A percentile compares a stretch with the other conserved stretches of the same genome.
Evolutionary conservation across 331 rosid genomes (phyloP).

Genomic region (Phaseolus coccineus): DNA sequence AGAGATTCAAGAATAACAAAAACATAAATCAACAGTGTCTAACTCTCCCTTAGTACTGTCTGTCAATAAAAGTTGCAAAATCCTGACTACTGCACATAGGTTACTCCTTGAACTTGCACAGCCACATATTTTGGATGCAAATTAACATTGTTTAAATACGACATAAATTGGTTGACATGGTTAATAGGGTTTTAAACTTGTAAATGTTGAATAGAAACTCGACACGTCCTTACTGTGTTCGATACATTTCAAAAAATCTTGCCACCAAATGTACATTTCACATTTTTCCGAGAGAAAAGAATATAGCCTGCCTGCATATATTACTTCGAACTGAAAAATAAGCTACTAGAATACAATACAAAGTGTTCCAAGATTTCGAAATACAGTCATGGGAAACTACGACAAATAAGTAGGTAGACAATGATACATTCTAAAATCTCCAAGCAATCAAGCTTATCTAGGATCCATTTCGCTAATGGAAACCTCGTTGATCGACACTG

Average conservation of each 20-base stretch:
- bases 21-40: too few species aligned
- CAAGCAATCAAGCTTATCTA: slow-evolving; percentile 33
- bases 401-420: not conserved
- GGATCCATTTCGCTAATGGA: slow-evolving; percentile 42
- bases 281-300: not conserved
- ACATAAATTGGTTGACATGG: not conserved
- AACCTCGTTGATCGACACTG: slow-evolving; percentile 39
- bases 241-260: not conserved
- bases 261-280: not conserved
- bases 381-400: not conserved
- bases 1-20: not conserved
- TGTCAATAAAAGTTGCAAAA: not conserved
- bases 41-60: not conserved
- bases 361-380: slow-evolving; percentile 4
- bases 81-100: not conserved
- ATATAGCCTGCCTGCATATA: not conserved
- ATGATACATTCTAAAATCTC: not conserved
- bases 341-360: slow-evolving; percentile 1
- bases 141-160: not conserved
- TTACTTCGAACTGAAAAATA: slow-evolving; percentile 21
- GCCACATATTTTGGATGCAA: not conserved
- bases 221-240: not conserved
- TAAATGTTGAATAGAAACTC: not conserved
- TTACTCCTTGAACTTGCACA: not conserved
- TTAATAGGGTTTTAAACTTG: not conserved